A percentile compares a stretch with the other conserved stretches of the same genome.
Evolutionary conservation across 192 early-diverging fungal genomes (phyloP).

Genomic region (Geosiphon pyriformis): DNA sequence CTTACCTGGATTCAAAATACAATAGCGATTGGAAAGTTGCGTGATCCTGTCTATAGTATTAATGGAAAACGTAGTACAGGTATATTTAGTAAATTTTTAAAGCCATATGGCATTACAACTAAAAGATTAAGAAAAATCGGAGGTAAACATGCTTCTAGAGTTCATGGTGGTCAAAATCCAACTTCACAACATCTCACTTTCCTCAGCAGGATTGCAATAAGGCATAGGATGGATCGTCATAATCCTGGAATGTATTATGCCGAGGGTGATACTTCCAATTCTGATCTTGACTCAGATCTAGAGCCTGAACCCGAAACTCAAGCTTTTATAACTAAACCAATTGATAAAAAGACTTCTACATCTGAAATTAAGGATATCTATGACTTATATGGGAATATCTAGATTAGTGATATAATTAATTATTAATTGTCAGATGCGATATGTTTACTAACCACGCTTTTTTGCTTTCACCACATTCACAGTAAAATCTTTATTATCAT

Average conservation of each 20-base stretch:
- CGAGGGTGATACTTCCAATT: conserved; percentile 19
- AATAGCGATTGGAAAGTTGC: conserved; percentile 15
- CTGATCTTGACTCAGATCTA: conserved; percentile 16
- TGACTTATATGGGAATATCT: no score
- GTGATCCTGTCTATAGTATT: conserved; percentile 18
- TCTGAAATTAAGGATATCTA: no score
- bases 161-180: conserved; percentile 22
- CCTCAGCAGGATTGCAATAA: conserved; percentile 15
- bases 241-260: conserved; percentile 20
- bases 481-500: no score
- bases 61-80: conserved; percentile 20
- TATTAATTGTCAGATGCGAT: no score
- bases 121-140: conserved; percentile 23
- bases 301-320: conserved; percentile 7
- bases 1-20: conserved; percentile 20
- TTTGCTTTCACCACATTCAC: no score
- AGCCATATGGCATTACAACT: conserved; percentile 18
- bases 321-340: conserved; percentile 12
- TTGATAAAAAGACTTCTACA: conserved; percentile 9
- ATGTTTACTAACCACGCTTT: no score
- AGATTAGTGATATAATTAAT: no score
- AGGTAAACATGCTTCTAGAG: conserved; percentile 23
- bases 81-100: conserved; percentile 23
- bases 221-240: conserved; percentile 3
- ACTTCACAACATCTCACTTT: conserved; percentile 15